Base-by-base conservation (phyloP, 805 yeast genomes). In the Scheffersomyces stipitis region DNA sequence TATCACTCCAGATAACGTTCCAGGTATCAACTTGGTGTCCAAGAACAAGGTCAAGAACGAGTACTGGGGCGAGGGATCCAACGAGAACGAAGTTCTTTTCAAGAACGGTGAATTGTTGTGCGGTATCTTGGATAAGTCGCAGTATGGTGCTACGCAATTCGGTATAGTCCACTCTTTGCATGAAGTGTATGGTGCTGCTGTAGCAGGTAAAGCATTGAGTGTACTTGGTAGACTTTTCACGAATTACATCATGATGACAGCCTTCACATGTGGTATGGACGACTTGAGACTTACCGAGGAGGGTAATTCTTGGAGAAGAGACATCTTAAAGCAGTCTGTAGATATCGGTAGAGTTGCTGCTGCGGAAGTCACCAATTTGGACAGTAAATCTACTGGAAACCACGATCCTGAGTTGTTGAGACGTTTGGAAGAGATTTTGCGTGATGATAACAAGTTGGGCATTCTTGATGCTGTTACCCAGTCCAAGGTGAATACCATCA, bases 201-300 rank as follows among this genome's bases (percentile, higher is more conserved):
- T 82, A 52, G 96, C 98, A 15, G 96, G 97, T 42, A 83, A 86
- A 56, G 76, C 93, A 4, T 71, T 93, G 33, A 84, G 95, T 33
- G 95, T 91, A n/a, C 74, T 93, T 43, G 98, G 99, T 46, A 78
- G 99, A 54, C 73, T 93, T 37, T 91, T 95, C 69, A 95, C 99
- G 15, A 88, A 86, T 62, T 93, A 88, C 63, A 89, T 84, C 55
- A 90, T 84, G 78, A 76, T 80, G 69, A 85, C 87, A 40, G 98
- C 96, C 1, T 86, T 93, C 59, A 93, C 99, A 5, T 93, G 99
- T 81, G 99, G 99, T 76, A 95, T 93, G 99, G 99, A 93, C 62
- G 99, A 93, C 70, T 74, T 93, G 62, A 80, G 96, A 60, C 75
- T 95, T 50, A 93, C 98, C 15, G 78, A 64, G 3, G 96, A 87